Base-by-base conservation (phyloP, 495 filamentous ascomycete species). In the Penicillium canariense region DNA sequence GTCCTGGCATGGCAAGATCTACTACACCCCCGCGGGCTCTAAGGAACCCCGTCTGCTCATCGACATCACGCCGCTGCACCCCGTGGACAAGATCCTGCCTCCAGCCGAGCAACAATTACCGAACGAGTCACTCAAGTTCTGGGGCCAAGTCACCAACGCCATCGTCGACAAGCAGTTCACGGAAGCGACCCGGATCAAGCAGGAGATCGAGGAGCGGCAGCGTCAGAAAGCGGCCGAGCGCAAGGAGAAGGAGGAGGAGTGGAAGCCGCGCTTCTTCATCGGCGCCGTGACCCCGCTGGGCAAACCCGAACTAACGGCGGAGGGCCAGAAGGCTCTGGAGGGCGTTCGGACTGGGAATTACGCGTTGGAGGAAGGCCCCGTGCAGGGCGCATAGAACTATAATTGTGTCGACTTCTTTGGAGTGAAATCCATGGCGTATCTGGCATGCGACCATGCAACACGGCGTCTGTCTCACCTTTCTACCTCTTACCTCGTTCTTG, bases 211-310 rank as follows among this genome's bases (percentile, higher is more conserved):
- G 70, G 92, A 98, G 63, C 81, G 83, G 17, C 93, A 98, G 69
- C 80, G 93, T 30, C 80, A 88, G 59, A 90, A 87, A 69, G 91
- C 90, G 1, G 82, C 87, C n/a, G 84, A 90, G 56, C 78, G 93
- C 23, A 84, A 89, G 55, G 77, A 74, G 11, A 79, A 77, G 9
- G 77, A 81, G 15, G 79, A 80, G 44, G 77, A 85, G 15, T 97
- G 89, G 88, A 78, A 85, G 54, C 94, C 94, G n/a, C 77, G 90
- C 22, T 98, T 96, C 71, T 98, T 98, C 67, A 87, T 83, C 4
- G 84, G 85, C 9, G 82, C 81, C 1, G 82, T 87, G 9, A 87
- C 86, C 52, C 85, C 88, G 18, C 69, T 83, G 14, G 91, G 92
- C 5, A 88, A 84, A 68, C 92, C 92, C 0, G 80, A 87, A 50